Evolutionary conservation across 192 early-diverging fungal species (phyloP).

Genomic region (Rhizophagus sp.): DNA sequence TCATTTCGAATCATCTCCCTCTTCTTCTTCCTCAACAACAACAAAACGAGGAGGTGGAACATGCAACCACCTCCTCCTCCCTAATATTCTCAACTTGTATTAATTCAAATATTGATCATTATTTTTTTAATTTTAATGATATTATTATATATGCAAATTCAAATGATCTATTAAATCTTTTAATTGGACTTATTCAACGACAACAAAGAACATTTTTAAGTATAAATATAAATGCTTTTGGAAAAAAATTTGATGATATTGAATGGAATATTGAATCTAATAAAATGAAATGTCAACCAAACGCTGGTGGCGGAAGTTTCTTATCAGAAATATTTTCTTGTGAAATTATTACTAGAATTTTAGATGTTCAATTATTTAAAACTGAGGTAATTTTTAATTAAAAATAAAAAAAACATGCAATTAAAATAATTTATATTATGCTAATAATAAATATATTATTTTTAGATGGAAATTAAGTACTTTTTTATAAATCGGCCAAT

Average conservation of each 20-base stretch:
- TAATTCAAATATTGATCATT: background rate
- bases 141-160: conserved; percentile 8
- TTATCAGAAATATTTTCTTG: conserved; percentile 50
- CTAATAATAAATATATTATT: background rate
- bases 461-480: conserved; percentile 48
- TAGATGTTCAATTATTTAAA: conserved; percentile 45
- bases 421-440: background rate
- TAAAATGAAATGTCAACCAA: conserved; percentile 44
- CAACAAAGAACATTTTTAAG: background rate
- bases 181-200: background rate
- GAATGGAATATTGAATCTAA: conserved; percentile 35
- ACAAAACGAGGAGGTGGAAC: background rate
- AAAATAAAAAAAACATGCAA: background rate
- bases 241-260: conserved; percentile 37
- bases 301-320: conserved; percentile 51
- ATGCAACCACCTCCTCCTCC: background rate
- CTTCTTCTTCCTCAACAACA: conserved; percentile 41
- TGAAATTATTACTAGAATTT: conserved; percentile 45
- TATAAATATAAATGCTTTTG: conserved; percentile 23
- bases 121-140: conserved; percentile 13
- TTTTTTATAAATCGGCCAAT: conserved; percentile 44
- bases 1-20: background rate
- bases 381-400: conserved; percentile 35
- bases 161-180: conserved; percentile 16
- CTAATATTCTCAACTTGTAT: background rate